Conservation (phyloP, 208 protist genomes). For the Zelonia costaricensis region DNA sequence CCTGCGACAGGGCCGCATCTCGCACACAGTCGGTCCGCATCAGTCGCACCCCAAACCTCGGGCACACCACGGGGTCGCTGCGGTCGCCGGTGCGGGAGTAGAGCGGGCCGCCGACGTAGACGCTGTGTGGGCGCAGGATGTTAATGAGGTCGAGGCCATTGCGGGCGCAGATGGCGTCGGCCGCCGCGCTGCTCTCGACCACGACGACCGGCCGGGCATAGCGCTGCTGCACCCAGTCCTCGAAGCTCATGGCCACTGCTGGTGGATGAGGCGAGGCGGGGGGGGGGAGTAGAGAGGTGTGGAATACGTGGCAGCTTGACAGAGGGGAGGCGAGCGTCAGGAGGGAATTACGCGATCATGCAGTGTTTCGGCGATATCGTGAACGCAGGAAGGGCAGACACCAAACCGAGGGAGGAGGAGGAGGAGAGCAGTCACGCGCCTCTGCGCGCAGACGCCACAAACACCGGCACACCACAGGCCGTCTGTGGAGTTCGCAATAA, state of each 20-base stretch:
- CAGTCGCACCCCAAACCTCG: conserved; percentile 73
- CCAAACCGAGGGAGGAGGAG: too few relatives aligned
- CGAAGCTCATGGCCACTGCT: conserved; percentile 20
- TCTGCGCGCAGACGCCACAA: too few relatives aligned
- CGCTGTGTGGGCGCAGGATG: conserved; percentile 70
- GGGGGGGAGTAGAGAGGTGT: too few relatives aligned
- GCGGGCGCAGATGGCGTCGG: conserved; percentile 42
- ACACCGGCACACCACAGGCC: too few relatives aligned
- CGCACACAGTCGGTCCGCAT: conserved; percentile 65
- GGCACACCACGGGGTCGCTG: conserved; percentile 43
- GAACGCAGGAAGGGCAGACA: too few relatives aligned
- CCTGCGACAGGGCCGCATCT: conserved; percentile 31
- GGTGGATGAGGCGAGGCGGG: too few relatives aligned
- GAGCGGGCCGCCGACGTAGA: conserved; percentile 35
- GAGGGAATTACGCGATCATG: too few relatives aligned
- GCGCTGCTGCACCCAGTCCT: conserved; percentile 68
- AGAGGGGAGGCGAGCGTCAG: too few relatives aligned
- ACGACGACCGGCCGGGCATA: conserved; percentile 76
- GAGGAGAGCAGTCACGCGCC: too few relatives aligned
- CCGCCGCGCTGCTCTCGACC: conserved; percentile 47
- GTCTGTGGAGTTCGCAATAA: too few relatives aligned
- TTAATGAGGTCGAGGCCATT: conserved; percentile 77
- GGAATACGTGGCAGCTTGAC: too few relatives aligned
- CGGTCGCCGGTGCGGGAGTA: conserved; percentile 54
- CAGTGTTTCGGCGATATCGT: too few relatives aligned